A percentile compares a stretch with the other conserved stretches of the same genome.
These are phyloP conservation scores for Straminergon stramineum DNA, from an alignment of 225 moss, liverwort and hornwort genomes.

Conservation along the genomic window DNA sequence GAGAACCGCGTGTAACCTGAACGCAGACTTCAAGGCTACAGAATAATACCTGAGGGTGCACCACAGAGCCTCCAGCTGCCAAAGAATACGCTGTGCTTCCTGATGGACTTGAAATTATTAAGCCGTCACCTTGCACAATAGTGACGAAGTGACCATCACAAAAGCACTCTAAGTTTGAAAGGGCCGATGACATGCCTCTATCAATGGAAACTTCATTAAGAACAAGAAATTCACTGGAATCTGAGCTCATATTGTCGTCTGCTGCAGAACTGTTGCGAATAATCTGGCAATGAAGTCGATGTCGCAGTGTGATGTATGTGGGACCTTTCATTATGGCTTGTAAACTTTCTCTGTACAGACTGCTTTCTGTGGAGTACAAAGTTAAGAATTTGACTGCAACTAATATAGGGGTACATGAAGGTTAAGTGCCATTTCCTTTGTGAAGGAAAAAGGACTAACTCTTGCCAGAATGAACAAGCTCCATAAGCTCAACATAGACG, in stretches of 20 bases:
- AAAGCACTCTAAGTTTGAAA: slow-evolving; percentile 85
- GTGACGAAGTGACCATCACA: slow-evolving; percentile 93
- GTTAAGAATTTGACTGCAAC: slow-evolving; percentile 16
- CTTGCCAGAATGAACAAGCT: neutral
- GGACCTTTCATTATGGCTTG: slow-evolving; percentile 74
- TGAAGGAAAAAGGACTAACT: neutral
- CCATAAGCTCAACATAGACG: neutral
- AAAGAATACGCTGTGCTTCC: slow-evolving; percentile 96
- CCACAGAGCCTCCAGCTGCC: slow-evolving; percentile 95
- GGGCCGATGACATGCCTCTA: slow-evolving; percentile 85
- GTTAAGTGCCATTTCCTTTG: neutral
- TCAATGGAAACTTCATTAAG: slow-evolving; percentile 89
- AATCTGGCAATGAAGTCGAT: slow-evolving; percentile 86
- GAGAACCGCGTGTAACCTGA: neutral
- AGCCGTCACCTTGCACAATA: slow-evolving; percentile 87
- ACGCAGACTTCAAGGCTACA: neutral
- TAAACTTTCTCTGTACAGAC: slow-evolving; percentile 62
- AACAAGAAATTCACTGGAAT: slow-evolving; percentile 60
- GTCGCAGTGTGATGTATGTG: slow-evolving; percentile 78
- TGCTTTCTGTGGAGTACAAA: slow-evolving; percentile 52
- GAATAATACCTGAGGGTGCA: slow-evolving; percentile 76
- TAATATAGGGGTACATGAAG: neutral
- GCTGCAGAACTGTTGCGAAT: slow-evolving; percentile 31
- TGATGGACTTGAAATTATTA: slow-evolving; percentile 85
- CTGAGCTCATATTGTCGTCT: slow-evolving; percentile 12